Conservation (phyloP, 2,329 filamentous ascomycete genomes). For the Ophiosphaerella korrae region DNA sequence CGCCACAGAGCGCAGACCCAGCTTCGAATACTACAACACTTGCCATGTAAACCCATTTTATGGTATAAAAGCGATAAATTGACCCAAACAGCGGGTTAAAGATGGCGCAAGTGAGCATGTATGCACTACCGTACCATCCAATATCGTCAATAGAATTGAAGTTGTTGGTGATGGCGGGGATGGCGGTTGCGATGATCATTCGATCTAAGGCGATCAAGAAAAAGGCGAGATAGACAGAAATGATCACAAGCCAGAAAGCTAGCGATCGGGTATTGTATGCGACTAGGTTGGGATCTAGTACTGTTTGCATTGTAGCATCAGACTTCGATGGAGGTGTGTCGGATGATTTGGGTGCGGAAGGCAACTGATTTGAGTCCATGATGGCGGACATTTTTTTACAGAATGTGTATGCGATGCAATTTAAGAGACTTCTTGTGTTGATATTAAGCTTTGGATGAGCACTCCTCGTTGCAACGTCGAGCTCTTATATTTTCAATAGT, state of each 20-base stretch:
- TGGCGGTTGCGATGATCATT: conserved; percentile 29
- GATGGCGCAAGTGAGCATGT: conserved; percentile 51
- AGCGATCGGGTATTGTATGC: conserved; percentile 30
- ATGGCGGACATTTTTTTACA: not conserved
- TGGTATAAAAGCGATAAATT: conserved; percentile 52
- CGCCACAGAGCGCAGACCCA: conserved; percentile 48
- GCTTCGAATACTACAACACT: conserved; percentile 51
- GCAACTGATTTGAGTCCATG: no score
- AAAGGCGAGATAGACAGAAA: conserved; percentile 31
- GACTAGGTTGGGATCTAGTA: not conserved
- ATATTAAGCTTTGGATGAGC: no score
- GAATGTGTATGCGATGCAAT: no score
- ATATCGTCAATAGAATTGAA: conserved; percentile 35
- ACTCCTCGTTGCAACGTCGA: no score
- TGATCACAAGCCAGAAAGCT: conserved; percentile 28
- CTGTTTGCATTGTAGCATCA: not conserved
- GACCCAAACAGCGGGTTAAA: conserved; percentile 57
- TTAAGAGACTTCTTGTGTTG: no score
- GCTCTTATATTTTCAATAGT: no score
- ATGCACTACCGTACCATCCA: conserved; percentile 43
- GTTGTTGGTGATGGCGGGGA: conserved; percentile 34
- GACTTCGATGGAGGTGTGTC: not conserved
- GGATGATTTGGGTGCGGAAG: not conserved
- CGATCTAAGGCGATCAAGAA: conserved; percentile 32
- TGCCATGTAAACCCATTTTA: conserved; percentile 46